A percentile compares a stretch with the other conserved stretches of the same genome.
phyloP scores from a whole-genome alignment of 2,329 filamentous ascomycete genomes.

The Aspergillus calidoustus region DNA sequence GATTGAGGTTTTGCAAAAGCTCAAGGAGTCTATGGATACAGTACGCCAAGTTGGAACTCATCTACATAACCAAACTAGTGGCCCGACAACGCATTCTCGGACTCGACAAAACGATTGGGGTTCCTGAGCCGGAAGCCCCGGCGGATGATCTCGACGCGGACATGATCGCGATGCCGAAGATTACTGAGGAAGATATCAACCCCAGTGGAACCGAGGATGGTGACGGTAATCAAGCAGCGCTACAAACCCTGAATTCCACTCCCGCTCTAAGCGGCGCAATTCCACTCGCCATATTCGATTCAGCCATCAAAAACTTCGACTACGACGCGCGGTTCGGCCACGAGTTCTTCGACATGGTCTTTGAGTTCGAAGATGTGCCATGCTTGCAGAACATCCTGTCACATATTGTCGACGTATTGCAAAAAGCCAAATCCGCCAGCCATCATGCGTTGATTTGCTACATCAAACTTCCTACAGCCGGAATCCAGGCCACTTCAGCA shows the following conservation, averaged over 20 bases:
- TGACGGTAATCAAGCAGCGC: conserved; percentile 56
- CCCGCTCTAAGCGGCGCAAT: conserved; percentile 92
- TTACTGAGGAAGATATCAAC: conserved; percentile 67
- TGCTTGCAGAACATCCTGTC: conserved; percentile 70
- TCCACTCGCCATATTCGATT: conserved; percentile 87
- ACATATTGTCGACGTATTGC: conserved; percentile 71
- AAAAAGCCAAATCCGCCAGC: conserved; percentile 62
- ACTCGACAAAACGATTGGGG: conserved; percentile 54
- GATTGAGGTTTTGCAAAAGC: conserved; percentile 83
- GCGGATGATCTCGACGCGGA: conserved; percentile 56
- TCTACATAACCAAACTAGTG: conserved; percentile 83
- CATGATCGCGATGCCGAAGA: conserved; percentile 61
- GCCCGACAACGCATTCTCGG: conserved; percentile 71
- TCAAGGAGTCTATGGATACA: conserved; percentile 80
- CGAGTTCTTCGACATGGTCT: conserved; percentile 80
- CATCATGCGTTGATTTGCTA: conserved; percentile 71
- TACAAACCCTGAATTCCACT: conserved; percentile 70
- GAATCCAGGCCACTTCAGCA: conserved; percentile 64
- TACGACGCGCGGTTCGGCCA: conserved; percentile 69
- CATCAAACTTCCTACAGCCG: conserved; percentile 71
- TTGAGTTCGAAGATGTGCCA: conserved; percentile 68
- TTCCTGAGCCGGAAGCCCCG: conserved; percentile 40
- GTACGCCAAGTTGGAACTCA: conserved; percentile 89
- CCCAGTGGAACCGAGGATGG: conserved; percentile 58
- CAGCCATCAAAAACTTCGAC: conserved; percentile 77